These are phyloP conservation scores for Diaporthe destruens DNA, from an alignment of 2,329 filamentous ascomycete genomes.

Conservation along the genomic window DNA sequence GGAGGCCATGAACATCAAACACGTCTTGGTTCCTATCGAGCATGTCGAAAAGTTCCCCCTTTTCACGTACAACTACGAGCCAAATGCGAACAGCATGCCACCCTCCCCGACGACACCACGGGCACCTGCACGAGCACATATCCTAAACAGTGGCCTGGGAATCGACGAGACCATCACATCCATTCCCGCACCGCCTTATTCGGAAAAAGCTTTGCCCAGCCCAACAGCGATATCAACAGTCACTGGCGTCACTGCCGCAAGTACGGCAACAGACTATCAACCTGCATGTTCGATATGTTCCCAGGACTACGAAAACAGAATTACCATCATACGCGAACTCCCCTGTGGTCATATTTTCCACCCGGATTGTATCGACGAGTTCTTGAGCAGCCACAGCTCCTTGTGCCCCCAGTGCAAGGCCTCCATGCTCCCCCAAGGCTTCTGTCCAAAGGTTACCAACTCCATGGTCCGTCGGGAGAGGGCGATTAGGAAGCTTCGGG, in stretches of 20 bases:
- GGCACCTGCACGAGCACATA: conserved; percentile 39
- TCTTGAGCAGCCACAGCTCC: conserved; percentile 82
- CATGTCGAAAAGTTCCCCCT: conserved; percentile 81
- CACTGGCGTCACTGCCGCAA: conserved; percentile 48
- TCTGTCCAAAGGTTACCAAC: conserved; percentile 81
- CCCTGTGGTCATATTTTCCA: conserved; percentile 95
- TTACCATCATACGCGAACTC: conserved; percentile 83
- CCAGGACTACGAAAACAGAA: conserved; percentile 78
- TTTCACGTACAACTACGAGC: conserved; percentile 78
- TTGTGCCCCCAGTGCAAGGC: conserved; percentile 93
- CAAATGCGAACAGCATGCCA: conserved; percentile 54
- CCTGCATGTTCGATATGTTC: conserved; percentile 92
- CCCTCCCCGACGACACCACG: conserved; percentile 53
- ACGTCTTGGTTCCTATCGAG: conserved; percentile 79
- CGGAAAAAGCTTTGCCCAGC: conserved; percentile 45
- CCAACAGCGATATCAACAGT: conserved; percentile 43
- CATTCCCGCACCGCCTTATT: conserved; percentile 33
- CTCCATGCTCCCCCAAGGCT: conserved; percentile 78
- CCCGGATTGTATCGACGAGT: conserved; percentile 89
- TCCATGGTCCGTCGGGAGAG: conserved; percentile 87
- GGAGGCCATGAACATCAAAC: conserved; percentile 86
- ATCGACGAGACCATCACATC: conserved; percentile 23
- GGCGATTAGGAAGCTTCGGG: conserved; percentile 71
- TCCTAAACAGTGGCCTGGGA: conserved; percentile 35
- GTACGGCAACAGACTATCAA: conserved; percentile 73